Evolutionary conservation across 176 grass and related monocot species (phyloP).

Genomic region (Phoenix roebelenii): DNA sequence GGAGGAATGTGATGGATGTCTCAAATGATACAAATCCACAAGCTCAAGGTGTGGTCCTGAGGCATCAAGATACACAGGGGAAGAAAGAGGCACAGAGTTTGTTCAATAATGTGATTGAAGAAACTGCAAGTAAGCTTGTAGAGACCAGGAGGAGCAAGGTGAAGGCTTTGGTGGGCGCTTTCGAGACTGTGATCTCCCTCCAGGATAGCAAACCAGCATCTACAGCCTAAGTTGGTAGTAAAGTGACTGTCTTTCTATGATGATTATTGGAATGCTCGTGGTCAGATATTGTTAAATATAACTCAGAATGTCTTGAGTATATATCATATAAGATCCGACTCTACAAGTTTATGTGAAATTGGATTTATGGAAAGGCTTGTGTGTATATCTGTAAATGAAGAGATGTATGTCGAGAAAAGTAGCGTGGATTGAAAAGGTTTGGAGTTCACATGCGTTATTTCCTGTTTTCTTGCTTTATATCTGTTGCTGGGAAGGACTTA

Average conservation of each 20-base stretch:
- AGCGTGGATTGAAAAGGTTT: too few species aligned
- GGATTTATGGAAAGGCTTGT: background rate
- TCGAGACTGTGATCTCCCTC: conserved; percentile 92
- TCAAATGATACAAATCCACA: conserved; percentile 26
- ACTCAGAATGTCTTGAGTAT: conserved; percentile 1
- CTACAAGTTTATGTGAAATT: background rate
- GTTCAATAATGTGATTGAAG: conserved; percentile 97
- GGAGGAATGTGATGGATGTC: conserved; percentile 22
- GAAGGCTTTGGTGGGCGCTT: conserved; percentile 88
- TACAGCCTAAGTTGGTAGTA: conserved; percentile 25
- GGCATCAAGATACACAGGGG: conserved; percentile 59
- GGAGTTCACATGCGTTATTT: too few species aligned
- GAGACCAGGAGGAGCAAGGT: conserved; percentile 95
- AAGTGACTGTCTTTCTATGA: too few species aligned
- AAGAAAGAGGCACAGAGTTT: conserved; percentile 75
- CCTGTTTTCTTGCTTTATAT: too few species aligned
- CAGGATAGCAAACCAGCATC: conserved; percentile 64
- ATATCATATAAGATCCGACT: background rate
- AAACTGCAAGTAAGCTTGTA: conserved; percentile 85
- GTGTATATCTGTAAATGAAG: conserved; percentile 4
- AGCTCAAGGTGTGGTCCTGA: conserved; percentile 46
- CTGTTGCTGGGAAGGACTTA: too few species aligned
- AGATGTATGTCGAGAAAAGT: background rate
- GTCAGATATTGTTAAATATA: conserved; percentile 8
- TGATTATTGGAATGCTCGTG: conserved; percentile 2